Evolutionary conservation across 1,139 yeast genomes (phyloP).

Genomic region (Meyerozyma elateridarum): DNA sequence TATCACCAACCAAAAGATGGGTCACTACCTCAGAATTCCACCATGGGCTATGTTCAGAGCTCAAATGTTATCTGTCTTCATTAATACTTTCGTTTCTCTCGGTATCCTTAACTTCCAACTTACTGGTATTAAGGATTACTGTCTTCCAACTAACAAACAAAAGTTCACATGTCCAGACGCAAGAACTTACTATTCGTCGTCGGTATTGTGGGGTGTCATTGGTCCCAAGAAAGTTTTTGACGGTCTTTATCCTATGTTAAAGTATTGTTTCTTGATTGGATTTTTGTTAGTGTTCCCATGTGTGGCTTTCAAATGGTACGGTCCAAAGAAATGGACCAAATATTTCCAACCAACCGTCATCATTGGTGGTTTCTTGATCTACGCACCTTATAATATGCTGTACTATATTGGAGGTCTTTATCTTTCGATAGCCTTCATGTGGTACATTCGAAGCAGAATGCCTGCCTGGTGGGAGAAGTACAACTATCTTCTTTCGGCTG

Average conservation of each 20-base stretch:
- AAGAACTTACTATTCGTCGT: slow-evolving; percentile 45
- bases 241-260: slow-evolving; percentile 44
- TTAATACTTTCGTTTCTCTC: slow-evolving; percentile 44
- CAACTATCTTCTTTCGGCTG: slow-evolving; percentile 50
- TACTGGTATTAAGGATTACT: slow-evolving; percentile 41
- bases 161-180: slow-evolving; percentile 47
- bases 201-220: slow-evolving; percentile 60
- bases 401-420: slow-evolving; percentile 51
- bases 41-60: slow-evolving; percentile 60
- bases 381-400: slow-evolving; percentile 53
- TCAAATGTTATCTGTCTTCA: slow-evolving; percentile 43
- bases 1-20: slow-evolving; percentile 53
- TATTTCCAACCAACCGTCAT: slow-evolving; percentile 46
- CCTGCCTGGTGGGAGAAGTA: slow-evolving; percentile 61
- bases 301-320: slow-evolving; percentile 32
- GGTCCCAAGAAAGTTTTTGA: slow-evolving; percentile 57
- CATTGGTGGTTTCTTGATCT: slow-evolving; percentile 41
- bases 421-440: slow-evolving; percentile 48
- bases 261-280: slow-evolving; percentile 53
- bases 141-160: slow-evolving; percentile 36
- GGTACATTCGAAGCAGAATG: slow-evolving; percentile 44
- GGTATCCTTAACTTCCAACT: slow-evolving; percentile 54
- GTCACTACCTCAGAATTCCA: slow-evolving; percentile 56
- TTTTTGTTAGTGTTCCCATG: slow-evolving; percentile 41
- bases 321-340: slow-evolving; percentile 26